phyloP scores from a whole-genome alignment of 176 grass and related monocot genomes.

The Triticum monococcum region DNA sequence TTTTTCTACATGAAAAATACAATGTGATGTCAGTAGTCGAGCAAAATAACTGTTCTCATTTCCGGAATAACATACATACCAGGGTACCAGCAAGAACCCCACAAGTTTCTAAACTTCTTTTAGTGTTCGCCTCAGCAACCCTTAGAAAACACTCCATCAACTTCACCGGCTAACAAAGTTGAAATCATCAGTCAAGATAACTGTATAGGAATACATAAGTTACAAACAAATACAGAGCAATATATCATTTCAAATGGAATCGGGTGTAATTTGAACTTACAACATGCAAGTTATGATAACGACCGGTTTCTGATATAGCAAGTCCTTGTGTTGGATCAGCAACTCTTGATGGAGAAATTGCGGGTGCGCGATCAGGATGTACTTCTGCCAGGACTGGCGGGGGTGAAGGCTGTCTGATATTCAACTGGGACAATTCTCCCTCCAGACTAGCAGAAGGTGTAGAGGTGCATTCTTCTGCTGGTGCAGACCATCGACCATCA shows the following conservation, averaged over 20 bases:
- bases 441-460: slow-evolving; percentile 46
- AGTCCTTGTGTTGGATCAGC: slow-evolving; percentile 91
- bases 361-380: slow-evolving; percentile 43
- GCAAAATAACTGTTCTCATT: slow-evolving; percentile 23
- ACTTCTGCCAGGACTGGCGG: slow-evolving; percentile 86
- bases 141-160: slow-evolving; percentile 98
- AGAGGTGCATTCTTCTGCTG: slow-evolving; percentile 47
- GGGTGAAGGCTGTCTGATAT: slow-evolving; percentile 84
- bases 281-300: slow-evolving; percentile 91
- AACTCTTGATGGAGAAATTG: slow-evolving; percentile 79
- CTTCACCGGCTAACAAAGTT: slow-evolving; percentile 76
- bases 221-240: slow-evolving; percentile 36
- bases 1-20: slow-evolving; percentile 82
- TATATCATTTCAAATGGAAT: slow-evolving; percentile 23
- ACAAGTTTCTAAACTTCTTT: slow-evolving; percentile 94
- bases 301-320: slow-evolving; percentile 41
- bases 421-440: slow-evolving; percentile 67
- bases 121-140: slow-evolving; percentile 90
- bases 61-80: slow-evolving; percentile 48
- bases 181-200: slow-evolving; percentile 13
- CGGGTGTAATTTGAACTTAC: slow-evolving; percentile 52
- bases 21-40: slow-evolving; percentile 34
- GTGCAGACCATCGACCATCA: slow-evolving; percentile 85
- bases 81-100: slow-evolving; percentile 96
- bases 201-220: slow-evolving; percentile 15